phyloP scores from a whole-genome alignment of 2,329 filamentous ascomycete genomes.

The Alternaria triticina region DNA sequence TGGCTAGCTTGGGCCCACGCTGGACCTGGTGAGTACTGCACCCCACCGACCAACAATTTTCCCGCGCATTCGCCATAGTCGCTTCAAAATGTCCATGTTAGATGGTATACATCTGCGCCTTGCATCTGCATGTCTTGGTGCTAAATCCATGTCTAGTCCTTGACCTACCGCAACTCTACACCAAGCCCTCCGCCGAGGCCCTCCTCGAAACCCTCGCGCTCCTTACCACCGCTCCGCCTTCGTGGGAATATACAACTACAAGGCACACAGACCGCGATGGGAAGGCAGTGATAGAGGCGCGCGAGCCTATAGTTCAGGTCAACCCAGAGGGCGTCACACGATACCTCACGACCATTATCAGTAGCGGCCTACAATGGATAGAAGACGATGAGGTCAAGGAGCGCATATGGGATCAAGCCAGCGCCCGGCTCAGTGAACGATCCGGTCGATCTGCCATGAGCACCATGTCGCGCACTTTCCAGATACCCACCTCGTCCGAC shows the following conservation, averaged over 20 bases:
- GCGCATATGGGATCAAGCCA: slow-evolving; percentile 77
- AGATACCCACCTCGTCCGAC: slow-evolving; percentile 57
- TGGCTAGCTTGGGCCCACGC: slow-evolving; percentile 22
- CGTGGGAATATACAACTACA: slow-evolving; percentile 64
- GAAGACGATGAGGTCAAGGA: slow-evolving; percentile 70
- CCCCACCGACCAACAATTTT: slow-evolving; percentile 11
- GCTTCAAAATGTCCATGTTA: slow-evolving; percentile 30
- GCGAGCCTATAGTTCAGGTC: slow-evolving; percentile 44
- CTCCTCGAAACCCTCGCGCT: slow-evolving; percentile 71
- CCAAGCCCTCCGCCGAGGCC: slow-evolving; percentile 69
- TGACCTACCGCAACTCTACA: slow-evolving; percentile 84
- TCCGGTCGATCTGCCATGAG: slow-evolving; percentile 78
- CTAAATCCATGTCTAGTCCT: slow-evolving; percentile 57
- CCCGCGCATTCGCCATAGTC: slow-evolving; percentile 7
- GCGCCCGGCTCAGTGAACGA: slow-evolving; percentile 79
- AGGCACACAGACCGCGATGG: not conserved
- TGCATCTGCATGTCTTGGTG: not conserved
- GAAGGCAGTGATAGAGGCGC: slow-evolving; percentile 32
- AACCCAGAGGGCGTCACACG: slow-evolving; percentile 60
- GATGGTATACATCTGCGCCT: slow-evolving; percentile 30
- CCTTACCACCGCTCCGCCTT: slow-evolving; percentile 70
- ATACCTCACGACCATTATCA: slow-evolving; percentile 74
- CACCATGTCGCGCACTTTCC: slow-evolving; percentile 66
- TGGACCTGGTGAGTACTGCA: slow-evolving; percentile 16
- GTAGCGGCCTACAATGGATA: slow-evolving; percentile 72